These are phyloP conservation scores for Mycena indigotica DNA, from an alignment of 768 basidiomycete species.

Conservation along the genomic window DNA sequence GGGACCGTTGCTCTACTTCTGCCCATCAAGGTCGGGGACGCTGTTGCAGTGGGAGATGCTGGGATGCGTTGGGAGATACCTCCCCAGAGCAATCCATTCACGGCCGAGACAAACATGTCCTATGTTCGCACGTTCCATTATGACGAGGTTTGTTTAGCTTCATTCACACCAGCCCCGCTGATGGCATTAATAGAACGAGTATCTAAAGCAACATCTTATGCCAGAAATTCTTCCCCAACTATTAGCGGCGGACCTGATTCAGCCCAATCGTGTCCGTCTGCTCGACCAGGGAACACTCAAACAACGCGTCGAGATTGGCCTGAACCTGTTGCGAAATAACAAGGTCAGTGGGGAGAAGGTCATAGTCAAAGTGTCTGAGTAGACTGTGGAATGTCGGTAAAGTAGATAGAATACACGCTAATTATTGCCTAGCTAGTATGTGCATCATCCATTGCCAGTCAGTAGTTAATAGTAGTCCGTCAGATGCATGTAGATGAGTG, in stretches of 20 bases:
- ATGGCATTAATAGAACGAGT: constrained; percentile 24
- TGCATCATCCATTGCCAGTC: too few relatives aligned
- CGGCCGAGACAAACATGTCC: constrained; percentile 36
- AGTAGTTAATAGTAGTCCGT: too few relatives aligned
- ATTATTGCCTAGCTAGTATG: too few relatives aligned
- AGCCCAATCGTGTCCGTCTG: constrained; percentile 42
- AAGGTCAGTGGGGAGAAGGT: constrained; percentile 54
- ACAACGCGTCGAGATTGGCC: constrained; percentile 40
- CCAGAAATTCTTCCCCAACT: constrained; percentile 47
- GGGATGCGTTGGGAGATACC: constrained; percentile 38
- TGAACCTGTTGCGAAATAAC: constrained; percentile 47
- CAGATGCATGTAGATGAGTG: too few relatives aligned
- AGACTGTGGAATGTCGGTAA: neutral
- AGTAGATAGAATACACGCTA: too few relatives aligned
- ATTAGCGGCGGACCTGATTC: constrained; percentile 37
- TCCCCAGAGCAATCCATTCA: constrained; percentile 39
- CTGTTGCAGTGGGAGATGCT: constrained; percentile 33
- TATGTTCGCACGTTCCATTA: constrained; percentile 46
- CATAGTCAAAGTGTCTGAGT: constrained; percentile 36
- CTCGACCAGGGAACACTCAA: constrained; percentile 43
- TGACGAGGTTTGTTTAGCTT: constrained; percentile 35
- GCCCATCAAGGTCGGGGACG: constrained; percentile 49
- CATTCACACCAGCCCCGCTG: too few relatives aligned
- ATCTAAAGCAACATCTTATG: constrained; percentile 44
- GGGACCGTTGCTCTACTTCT: constrained; percentile 46